Percentiles rank a stretch among this genome's conserved stretches.
Evolutionary conservation across 306 rosid species (phyloP).

Genomic region (Hippophae rhamnoides): DNA sequence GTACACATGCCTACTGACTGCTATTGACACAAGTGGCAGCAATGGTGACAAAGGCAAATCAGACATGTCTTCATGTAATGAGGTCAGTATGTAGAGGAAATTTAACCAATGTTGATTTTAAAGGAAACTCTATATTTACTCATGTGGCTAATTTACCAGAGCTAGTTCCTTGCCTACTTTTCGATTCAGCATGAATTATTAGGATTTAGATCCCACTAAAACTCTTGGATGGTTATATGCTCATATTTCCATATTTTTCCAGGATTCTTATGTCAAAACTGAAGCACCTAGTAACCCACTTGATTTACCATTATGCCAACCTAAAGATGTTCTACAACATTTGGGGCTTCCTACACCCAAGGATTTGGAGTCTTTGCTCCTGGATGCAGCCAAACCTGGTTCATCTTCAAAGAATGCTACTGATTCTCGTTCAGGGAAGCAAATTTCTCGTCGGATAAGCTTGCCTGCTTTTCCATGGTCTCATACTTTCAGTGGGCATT

Average conservation of each 20-base stretch:
- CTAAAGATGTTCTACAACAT: constrained; percentile 53
- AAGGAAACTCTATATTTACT: background rate
- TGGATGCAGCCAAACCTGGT: constrained; percentile 65
- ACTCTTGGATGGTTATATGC: constrained; percentile 1
- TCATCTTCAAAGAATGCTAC: constrained; percentile 42
- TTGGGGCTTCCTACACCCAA: constrained; percentile 58
- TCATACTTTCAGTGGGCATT: constrained; percentile 63
- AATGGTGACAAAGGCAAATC: constrained; percentile 43
- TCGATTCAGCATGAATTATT: no score
- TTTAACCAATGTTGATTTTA: constrained; percentile 14
- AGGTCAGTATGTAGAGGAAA: constrained; percentile 45
- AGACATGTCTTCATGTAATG: constrained; percentile 35
- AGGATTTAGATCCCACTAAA: no score
- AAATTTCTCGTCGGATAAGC: constrained; percentile 58
- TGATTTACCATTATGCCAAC: constrained; percentile 51
- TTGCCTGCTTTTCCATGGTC: constrained; percentile 91
- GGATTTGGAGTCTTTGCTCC: constrained; percentile 79
- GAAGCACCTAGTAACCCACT: constrained; percentile 48
- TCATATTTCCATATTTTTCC: constrained; percentile 25
- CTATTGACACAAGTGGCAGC: constrained; percentile 36
- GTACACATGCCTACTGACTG: constrained; percentile 34
- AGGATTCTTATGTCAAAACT: constrained; percentile 50
- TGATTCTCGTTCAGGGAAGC: constrained; percentile 66
- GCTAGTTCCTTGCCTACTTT: no score
- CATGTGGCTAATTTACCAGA: no score